Base-by-base conservation (phyloP, 2,329 filamentous ascomycete genomes). In the Alternaria burnsii region DNA sequence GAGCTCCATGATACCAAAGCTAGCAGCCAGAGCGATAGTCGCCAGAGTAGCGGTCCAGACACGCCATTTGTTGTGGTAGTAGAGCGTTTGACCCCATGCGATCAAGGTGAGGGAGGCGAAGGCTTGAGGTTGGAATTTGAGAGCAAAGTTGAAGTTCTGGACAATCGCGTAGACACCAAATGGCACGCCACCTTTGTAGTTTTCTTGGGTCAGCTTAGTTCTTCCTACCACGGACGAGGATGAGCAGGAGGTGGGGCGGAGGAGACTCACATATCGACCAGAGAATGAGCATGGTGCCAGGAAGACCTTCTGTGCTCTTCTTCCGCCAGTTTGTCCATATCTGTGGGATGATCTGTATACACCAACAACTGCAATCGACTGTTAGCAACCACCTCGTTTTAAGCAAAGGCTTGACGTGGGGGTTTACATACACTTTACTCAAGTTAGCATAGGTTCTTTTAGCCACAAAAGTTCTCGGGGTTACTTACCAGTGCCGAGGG, bases 321-420 rank as follows among this genome's bases (percentile, higher is more conserved):
- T 79, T 82, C 20, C 82, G 80, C 83, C 85, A 89, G 71, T 88
- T 89, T 60, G 85, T 82, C 84, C 85, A 88, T 78, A 89, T 88
- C 63, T 77, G 75, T 70, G 75, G 75, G 41, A 77, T 71, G 36
- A 77, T 75, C 70, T 80, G 78, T 65, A 81, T 66, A 69, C 78
- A 80, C 79, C 78, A 81, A 56, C 77, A 80, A 24, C 79, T 81
- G 64, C 24, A 54, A 12, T 42, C 50, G 14, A 26, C 10, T 16
- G 59, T 73, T 70, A 76, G 71, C 57, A 53, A 6, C n/a, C 8
- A 14, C n/a, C 30, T 30, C 0, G 20, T 26, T 40, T 18, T 55
- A 24, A 41, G 5, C 38, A 44, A 48, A 5, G 30, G 24, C 22
- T 56, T 12, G 46, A 38, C 46, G 36, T 46, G 7, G 44, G 26